A percentile compares a stretch with the other conserved stretches of the same genome.
phyloP scores from a whole-genome alignment of 2,329 filamentous ascomycete species.

The Phoma herbarum region DNA sequence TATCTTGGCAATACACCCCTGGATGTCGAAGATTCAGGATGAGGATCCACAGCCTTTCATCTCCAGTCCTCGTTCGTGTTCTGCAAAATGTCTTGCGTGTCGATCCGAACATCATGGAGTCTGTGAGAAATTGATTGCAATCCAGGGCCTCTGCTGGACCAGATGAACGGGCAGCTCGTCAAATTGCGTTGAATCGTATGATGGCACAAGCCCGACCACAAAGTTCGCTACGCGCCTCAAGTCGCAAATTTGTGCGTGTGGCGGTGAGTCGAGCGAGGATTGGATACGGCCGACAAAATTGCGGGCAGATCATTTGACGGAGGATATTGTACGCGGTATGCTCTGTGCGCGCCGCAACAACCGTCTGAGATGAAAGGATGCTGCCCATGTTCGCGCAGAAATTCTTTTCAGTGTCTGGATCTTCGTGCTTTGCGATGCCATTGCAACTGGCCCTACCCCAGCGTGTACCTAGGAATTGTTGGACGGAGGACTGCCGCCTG shows the following conservation, averaged over 20 bases:
- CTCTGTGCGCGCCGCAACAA: conserved; percentile 34
- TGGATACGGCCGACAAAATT: conserved; percentile 31
- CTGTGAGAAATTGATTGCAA: conserved; percentile 26
- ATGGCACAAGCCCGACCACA: conserved; percentile 17
- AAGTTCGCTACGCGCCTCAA: conserved; percentile 20
- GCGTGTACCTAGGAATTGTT: conserved; percentile 16
- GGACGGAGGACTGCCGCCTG: conserved; percentile 34
- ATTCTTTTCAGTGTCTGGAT: conserved; percentile 23
- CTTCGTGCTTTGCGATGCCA: conserved; percentile 3
- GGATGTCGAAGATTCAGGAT: conserved; percentile 20
- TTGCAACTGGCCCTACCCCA: background rate
- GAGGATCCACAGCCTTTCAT: conserved; percentile 20
- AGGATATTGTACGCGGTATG: conserved; percentile 24
- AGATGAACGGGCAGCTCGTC: background rate
- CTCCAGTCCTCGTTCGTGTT: conserved; percentile 7
- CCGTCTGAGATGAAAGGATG: conserved; percentile 34
- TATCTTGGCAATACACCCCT: conserved; percentile 18
- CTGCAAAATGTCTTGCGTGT: conserved; percentile 6
- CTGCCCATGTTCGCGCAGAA: conserved; percentile 14
- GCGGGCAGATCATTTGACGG: conserved; percentile 35
- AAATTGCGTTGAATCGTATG: conserved; percentile 23
- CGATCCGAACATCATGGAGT: conserved; percentile 4
- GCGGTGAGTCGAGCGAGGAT: conserved; percentile 34
- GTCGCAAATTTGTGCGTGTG: conserved; percentile 26
- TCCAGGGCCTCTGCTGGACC: conserved; percentile 11